Conservation (phyloP, 1,139 yeast species). For the Kodamaea derodonti region DNA sequence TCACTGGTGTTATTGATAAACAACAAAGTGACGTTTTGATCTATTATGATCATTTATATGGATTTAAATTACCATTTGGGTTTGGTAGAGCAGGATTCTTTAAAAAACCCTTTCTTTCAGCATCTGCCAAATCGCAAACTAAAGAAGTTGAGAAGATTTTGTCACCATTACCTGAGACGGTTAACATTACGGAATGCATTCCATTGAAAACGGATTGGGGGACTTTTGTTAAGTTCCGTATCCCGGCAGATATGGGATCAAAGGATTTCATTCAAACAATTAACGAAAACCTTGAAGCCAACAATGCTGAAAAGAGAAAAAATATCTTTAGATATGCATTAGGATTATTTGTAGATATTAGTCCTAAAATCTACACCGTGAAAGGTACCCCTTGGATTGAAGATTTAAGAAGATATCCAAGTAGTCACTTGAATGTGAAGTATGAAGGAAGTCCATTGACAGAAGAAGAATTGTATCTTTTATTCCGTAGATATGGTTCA, state of each 20-base stretch:
- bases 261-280: slow-evolving; percentile 50
- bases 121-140: slow-evolving; percentile 3
- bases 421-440: slow-evolving; percentile 54
- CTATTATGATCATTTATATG: slow-evolving; percentile 39
- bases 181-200: slow-evolving; percentile 43
- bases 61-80: slow-evolving; percentile 15
- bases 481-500: slow-evolving; percentile 83
- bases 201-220: slow-evolving; percentile 87
- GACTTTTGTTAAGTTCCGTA: slow-evolving; percentile 74
- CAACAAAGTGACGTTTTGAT: slow-evolving; percentile 30
- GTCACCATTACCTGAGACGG: slow-evolving; percentile 30
- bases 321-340: slow-evolving; percentile 21
- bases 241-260: slow-evolving; percentile 48
- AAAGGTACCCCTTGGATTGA: slow-evolving; percentile 96
- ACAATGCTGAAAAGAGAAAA: slow-evolving; percentile 24
- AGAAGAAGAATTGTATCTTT: slow-evolving; percentile 79
- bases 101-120: background rate
- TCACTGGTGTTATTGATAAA: slow-evolving; percentile 45
- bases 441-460: slow-evolving; percentile 73
- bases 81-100: background rate
- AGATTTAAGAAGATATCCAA: slow-evolving; percentile 77
- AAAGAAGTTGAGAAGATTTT: slow-evolving; percentile 21
- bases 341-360: slow-evolving; percentile 16
- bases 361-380: slow-evolving; percentile 61
- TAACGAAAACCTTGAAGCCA: slow-evolving; percentile 42